Evolutionary conservation across 805 yeast species (phyloP).

Genomic region (Lachancea waltii): DNA sequence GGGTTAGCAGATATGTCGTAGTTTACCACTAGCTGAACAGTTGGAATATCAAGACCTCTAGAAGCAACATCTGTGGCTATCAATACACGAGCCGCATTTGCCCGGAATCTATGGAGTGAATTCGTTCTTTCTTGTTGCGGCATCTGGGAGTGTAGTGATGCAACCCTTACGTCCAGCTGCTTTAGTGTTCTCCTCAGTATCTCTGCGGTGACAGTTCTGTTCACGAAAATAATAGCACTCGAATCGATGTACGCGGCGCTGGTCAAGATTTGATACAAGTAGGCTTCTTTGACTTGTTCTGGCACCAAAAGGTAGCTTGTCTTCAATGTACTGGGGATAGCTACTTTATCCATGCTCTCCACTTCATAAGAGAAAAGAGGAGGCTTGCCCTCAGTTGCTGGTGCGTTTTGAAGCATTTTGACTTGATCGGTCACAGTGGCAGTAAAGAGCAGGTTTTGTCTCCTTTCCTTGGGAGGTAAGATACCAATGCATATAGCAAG

Average conservation of each 20-base stretch:
- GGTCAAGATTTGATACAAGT: slow-evolving; percentile 61
- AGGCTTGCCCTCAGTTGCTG: slow-evolving; percentile 47
- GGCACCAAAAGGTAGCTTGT: slow-evolving; percentile 74
- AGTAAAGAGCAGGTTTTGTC: slow-evolving; percentile 89
- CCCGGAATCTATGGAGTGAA: slow-evolving; percentile 86
- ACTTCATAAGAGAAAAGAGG: slow-evolving; percentile 65
- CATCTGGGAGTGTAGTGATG: slow-evolving; percentile 92
- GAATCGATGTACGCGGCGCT: slow-evolving; percentile 55
- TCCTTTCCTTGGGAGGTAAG: slow-evolving; percentile 59
- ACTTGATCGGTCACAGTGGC: slow-evolving; percentile 96
- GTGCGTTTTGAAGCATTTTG: slow-evolving; percentile 62
- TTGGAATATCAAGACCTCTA: slow-evolving; percentile 94
- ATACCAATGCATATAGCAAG: slow-evolving; percentile 63
- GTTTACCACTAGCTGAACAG: slow-evolving; percentile 82
- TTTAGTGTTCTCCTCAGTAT: slow-evolving; percentile 70
- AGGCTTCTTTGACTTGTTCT: slow-evolving; percentile 84
- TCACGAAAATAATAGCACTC: slow-evolving; percentile 83
- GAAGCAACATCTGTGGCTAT: slow-evolving; percentile 97
- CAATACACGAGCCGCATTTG: slow-evolving; percentile 86
- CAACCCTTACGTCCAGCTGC: slow-evolving; percentile 67
- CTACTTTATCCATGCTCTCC: slow-evolving; percentile 64
- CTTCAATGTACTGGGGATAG: slow-evolving; percentile 67
- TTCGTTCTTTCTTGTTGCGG: slow-evolving; percentile 87
- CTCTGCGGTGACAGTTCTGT: slow-evolving; percentile 87
- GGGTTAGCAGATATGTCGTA: slow-evolving; percentile 94